phyloP scores from a whole-genome alignment of 1,284 basidiomycete species.

The Rhizoctonia solani region DNA sequence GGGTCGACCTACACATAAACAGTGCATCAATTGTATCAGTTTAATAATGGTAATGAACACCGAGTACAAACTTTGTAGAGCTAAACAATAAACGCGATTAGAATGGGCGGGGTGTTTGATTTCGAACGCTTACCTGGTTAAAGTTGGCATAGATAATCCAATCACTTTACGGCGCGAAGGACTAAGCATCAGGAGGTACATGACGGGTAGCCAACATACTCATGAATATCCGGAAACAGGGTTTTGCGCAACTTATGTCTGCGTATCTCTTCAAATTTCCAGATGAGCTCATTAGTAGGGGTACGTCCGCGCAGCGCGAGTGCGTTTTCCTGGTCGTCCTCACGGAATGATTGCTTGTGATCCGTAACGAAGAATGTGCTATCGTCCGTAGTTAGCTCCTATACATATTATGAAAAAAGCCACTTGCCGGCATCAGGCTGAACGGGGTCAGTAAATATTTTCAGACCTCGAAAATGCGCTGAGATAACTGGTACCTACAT shows the following conservation, averaged over 20 bases:
- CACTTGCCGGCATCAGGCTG: slow-evolving; percentile 1
- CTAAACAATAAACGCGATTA: slow-evolving; percentile 42
- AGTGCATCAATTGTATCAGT: slow-evolving; percentile 1
- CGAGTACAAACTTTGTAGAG: slow-evolving; percentile 53
- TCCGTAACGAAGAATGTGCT: slow-evolving; percentile 67
- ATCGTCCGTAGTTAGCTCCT: neutral
- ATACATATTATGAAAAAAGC: neutral
- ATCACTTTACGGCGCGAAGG: slow-evolving; percentile 44
- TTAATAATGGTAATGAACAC: neutral
- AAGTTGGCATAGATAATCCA: slow-evolving; percentile 65
- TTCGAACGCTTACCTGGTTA: slow-evolving; percentile 54
- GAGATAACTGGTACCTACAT: slow-evolving; percentile 51
- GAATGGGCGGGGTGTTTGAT: neutral
- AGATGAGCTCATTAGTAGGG: slow-evolving; percentile 45
- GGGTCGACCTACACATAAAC: slow-evolving; percentile 52
- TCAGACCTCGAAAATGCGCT: slow-evolving; percentile 26
- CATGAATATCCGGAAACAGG: slow-evolving; percentile 56
- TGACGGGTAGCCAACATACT: slow-evolving; percentile 46
- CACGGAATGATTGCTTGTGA: slow-evolving; percentile 56
- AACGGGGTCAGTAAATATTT: neutral
- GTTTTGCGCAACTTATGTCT: slow-evolving; percentile 52
- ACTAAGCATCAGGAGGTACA: neutral
- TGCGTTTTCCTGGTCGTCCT: slow-evolving; percentile 47
- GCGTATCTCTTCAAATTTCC: slow-evolving; percentile 55
- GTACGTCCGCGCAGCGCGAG: slow-evolving; percentile 39